Base-by-base conservation (phyloP, 2,329 filamentous ascomycete species). In the Aureobasidium namibiae region DNA sequence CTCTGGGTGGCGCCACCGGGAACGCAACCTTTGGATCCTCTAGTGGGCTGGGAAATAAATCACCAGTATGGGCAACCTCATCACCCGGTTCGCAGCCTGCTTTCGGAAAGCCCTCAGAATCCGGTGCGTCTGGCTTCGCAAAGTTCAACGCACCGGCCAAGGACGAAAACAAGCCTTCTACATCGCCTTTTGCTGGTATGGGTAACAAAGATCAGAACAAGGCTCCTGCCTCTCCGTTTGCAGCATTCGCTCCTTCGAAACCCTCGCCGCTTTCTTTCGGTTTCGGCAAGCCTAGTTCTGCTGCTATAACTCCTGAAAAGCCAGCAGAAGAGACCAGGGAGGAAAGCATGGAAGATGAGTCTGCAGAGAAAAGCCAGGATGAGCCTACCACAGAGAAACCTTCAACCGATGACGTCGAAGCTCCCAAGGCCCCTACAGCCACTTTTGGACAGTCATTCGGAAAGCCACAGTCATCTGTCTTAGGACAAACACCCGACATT, bases 141-240 rank as follows among this genome's bases (percentile, higher is more conserved):
- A 42, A 69, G 0, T 74, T 74, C 45, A 69, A 67, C 39, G 69
- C 70, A 38, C 57, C 60, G 11, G 61, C 64, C 4, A 64, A 63
- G 33, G 66, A 66, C 29, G 62, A 63, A 23, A 63, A 63, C 56
- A 69, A 68, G 56, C 39, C 61, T 8, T 72, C 72, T 23, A n/a
- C 49, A 24, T 64, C 62, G 38, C 60, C 62, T 3, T 64, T 64
- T 33, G 53, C 61, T 9, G 42, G 44, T 23, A 52, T 38, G 13
- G 56, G 56, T 3, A 54, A 54, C 24, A 54, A 39, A 10, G 49
- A 41, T n/a, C 38, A 41, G 11, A 57, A 54, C 23, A 64, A 64
- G 39, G 33, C 63, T 14, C 41, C 61, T 18, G n/a, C 60, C 13
- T 67, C 66, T 21, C 63, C 66, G 6, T 68, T 68, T 42, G 64